These are phyloP conservation scores for Apiospora arundinis DNA, from an alignment of 2,329 filamentous ascomycete genomes.

Conservation along the genomic window DNA sequence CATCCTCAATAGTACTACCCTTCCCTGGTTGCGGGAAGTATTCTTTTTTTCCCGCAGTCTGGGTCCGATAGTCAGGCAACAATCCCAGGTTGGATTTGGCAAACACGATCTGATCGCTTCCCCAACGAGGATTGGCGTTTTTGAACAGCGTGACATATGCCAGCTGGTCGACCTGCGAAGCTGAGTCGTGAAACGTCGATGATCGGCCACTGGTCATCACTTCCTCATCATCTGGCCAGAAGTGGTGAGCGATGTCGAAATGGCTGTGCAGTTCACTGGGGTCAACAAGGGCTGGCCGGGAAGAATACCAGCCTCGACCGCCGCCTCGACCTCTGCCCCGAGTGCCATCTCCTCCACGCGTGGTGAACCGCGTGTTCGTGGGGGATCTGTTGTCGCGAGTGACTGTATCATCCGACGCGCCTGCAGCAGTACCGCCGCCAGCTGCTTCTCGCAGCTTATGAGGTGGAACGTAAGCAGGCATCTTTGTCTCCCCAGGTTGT, in stretches of 20 bases:
- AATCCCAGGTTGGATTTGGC: slow-evolving; percentile 32
- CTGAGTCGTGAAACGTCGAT: background rate
- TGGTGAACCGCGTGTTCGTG: background rate
- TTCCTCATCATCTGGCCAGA: background rate
- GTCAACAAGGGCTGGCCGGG: background rate
- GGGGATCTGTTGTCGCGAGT: background rate
- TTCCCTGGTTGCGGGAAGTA: slow-evolving; percentile 23
- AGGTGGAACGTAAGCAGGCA: slow-evolving; percentile 10
- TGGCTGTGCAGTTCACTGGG: background rate
- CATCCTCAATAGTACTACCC: background rate
- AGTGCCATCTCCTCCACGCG: background rate
- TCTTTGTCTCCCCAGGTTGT: background rate
- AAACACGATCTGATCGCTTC: slow-evolving; percentile 33
- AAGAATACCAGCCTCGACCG: background rate
- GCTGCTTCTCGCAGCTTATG: slow-evolving; percentile 1
- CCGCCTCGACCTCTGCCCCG: background rate
- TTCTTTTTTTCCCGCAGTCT: background rate
- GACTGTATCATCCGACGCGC: background rate
- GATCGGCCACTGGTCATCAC: background rate
- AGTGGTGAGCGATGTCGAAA: background rate
- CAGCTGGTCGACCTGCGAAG: background rate
- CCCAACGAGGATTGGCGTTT: slow-evolving; percentile 34
- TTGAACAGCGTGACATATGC: background rate
- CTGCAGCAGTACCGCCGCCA: background rate
- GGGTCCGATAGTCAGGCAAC: slow-evolving; percentile 32